Evolutionary conservation across 2,329 filamentous ascomycete genomes (phyloP).

Genomic region (Dryadomyces sulphureus): DNA sequence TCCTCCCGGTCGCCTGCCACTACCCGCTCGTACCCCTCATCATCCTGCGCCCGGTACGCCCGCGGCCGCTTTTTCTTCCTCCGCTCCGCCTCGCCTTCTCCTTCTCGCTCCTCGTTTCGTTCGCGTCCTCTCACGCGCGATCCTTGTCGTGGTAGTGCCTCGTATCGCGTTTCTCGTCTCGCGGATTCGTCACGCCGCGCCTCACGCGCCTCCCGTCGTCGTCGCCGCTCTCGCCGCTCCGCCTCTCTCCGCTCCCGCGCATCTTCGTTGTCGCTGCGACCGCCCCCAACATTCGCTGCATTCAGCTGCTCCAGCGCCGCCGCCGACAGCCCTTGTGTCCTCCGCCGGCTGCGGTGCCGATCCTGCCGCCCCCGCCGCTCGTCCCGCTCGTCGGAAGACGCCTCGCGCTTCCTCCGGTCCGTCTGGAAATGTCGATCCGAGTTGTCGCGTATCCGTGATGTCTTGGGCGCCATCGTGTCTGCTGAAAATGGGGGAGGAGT

Average conservation of each 20-base stretch:
- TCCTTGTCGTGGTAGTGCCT: neutral
- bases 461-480: neutral
- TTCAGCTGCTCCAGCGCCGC: conserved; percentile 7
- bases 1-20: conserved; percentile 5
- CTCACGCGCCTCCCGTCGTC: neutral
- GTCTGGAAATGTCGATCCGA: neutral
- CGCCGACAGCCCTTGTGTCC: neutral
- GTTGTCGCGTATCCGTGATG: neutral
- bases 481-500: neutral
- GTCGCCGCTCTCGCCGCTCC: neutral
- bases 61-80: neutral
- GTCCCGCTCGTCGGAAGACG: neutral
- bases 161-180: conserved; percentile 1
- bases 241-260: neutral
- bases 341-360: neutral
- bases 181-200: neutral
- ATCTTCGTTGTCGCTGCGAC: neutral
- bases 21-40: conserved; percentile 8
- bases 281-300: neutral
- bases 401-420: neutral
- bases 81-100: neutral
- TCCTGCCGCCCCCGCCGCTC: neutral
- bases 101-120: neutral
- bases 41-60: neutral
- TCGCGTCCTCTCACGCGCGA: neutral